These are phyloP conservation scores for Calonectria montana DNA, from an alignment of 2,329 filamentous ascomycete genomes.

Conservation along the genomic window DNA sequence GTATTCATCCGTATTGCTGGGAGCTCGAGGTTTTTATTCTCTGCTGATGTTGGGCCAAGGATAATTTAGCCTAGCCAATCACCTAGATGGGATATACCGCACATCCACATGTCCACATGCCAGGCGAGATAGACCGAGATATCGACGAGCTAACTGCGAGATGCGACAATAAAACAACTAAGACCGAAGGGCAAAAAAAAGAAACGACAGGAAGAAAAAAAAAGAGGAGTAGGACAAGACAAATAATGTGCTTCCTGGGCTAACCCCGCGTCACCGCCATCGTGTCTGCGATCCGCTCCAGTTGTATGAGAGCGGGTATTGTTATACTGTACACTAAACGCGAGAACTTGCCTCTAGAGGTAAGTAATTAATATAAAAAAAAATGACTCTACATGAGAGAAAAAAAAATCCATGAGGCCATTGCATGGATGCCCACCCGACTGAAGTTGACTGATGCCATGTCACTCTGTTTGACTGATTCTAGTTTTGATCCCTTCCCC, in stretches of 20 bases:
- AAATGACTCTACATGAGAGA: not conserved
- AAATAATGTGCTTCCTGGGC: not conserved
- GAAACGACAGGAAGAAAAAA: not conserved
- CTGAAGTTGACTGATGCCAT: not conserved
- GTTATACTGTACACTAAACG: not conserved
- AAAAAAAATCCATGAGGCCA: slow-evolving; percentile 5
- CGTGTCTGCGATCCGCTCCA: slow-evolving; percentile 39
- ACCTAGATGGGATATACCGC: not conserved
- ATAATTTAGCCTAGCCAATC: slow-evolving; percentile 11
- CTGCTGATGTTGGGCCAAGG: not conserved
- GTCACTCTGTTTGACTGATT: not conserved
- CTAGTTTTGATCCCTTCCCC: slow-evolving; percentile 5
- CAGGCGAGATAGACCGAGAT: slow-evolving; percentile 19
- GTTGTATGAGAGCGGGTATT: slow-evolving; percentile 31
- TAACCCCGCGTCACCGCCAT: slow-evolving; percentile 18
- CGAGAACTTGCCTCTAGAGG: slow-evolving; percentile 13
- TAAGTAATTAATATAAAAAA: not conserved
- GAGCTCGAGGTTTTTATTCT: not conserved
- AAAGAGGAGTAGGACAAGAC: not conserved
- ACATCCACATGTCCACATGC: slow-evolving; percentile 12
- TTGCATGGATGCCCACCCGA: slow-evolving; percentile 6
- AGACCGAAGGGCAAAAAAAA: not conserved
- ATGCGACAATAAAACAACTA: slow-evolving; percentile 12
- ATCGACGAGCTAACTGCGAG: slow-evolving; percentile 15
- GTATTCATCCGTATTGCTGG: not conserved